Percentiles rank a stretch among this genome's conserved stretches.
phyloP scores from a whole-genome alignment of 257 asterid species.

The Gynochthodes officinalis region DNA sequence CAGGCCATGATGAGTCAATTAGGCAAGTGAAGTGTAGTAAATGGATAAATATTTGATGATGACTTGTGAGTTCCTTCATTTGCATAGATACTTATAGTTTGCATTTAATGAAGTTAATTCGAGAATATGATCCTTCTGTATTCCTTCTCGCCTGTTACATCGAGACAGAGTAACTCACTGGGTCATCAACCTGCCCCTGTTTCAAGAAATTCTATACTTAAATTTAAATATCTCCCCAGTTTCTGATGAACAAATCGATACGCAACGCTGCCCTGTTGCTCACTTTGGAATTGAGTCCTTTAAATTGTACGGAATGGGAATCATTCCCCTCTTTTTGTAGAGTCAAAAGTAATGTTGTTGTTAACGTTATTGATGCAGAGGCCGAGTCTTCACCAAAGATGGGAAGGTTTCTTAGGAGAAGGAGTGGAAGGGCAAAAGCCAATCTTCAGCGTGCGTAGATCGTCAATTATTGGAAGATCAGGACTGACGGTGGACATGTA shows the following conservation, averaged over 20 bases:
- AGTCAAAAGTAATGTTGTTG: neutral
- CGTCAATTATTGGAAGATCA: slow-evolving; percentile 60
- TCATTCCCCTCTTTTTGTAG: no score
- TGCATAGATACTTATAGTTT: neutral
- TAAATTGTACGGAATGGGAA: no score
- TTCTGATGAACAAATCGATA: neutral
- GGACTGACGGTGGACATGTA: slow-evolving; percentile 46
- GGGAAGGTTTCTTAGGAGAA: slow-evolving; percentile 77
- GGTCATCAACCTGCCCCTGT: neutral
- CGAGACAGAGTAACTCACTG: neutral
- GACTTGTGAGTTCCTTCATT: neutral
- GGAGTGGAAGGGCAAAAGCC: slow-evolving; percentile 47
- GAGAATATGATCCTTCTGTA: neutral
- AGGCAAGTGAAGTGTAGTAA: neutral
- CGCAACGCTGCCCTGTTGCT: no score
- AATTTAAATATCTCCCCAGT: no score
- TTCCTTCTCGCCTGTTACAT: neutral
- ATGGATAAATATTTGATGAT: neutral
- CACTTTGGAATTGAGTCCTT: no score
- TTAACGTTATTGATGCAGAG: slow-evolving; percentile 33
- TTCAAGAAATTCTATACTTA: neutral
- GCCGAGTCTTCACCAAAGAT: slow-evolving; percentile 71
- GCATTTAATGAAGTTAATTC: neutral
- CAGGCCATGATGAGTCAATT: slow-evolving; percentile 1
- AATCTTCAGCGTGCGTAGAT: slow-evolving; percentile 52